Conservation (phyloP, 1,139 yeast species). For the Eremothecium cymbalariae region DNA sequence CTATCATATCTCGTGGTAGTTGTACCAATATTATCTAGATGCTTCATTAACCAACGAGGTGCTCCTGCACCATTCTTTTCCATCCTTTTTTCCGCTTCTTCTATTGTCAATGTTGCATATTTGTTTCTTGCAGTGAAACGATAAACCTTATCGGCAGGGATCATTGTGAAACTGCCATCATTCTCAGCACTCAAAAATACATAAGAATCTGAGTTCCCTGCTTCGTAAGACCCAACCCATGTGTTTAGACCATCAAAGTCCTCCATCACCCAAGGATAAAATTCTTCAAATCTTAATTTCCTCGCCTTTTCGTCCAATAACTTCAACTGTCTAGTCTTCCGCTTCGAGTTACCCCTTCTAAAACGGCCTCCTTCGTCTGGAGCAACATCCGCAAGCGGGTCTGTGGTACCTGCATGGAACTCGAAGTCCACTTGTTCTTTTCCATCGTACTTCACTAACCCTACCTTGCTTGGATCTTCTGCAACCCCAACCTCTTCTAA, state of each 20-base stretch:
- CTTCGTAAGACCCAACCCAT: conserved; percentile 94
- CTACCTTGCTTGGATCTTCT: conserved; percentile 33
- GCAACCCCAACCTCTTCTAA: conserved; percentile 31
- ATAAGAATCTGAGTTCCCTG: conserved; percentile 81
- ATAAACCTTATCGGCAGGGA: conserved; percentile 91
- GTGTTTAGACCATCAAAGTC: conserved; percentile 92
- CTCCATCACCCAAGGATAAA: conserved; percentile 96
- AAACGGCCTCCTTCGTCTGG: conserved; percentile 91
- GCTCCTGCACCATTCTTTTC: conserved; percentile 64
- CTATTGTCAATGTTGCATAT: conserved; percentile 86
- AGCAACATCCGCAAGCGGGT: conserved; percentile 56
- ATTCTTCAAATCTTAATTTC: conserved; percentile 84
- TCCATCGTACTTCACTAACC: conserved; percentile 33
- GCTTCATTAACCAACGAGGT: conserved; percentile 95
- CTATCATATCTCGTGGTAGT: conserved; percentile 39
- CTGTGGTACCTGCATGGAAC: conserved; percentile 25
- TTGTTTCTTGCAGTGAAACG: conserved; percentile 88
- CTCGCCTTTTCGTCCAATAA: conserved; percentile 75
- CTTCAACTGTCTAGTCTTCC: conserved; percentile 78
- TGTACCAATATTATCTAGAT: conserved; percentile 58
- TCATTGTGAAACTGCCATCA: conserved; percentile 77
- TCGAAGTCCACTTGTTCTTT: conserved; percentile 26
- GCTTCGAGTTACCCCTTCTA: conserved; percentile 55
- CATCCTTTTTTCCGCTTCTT: conserved; percentile 95
- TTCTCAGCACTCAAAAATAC: conserved; percentile 79